Base-by-base conservation (phyloP, 2,329 filamentous ascomycete species). In the Cytospora paraplurivora region DNA sequence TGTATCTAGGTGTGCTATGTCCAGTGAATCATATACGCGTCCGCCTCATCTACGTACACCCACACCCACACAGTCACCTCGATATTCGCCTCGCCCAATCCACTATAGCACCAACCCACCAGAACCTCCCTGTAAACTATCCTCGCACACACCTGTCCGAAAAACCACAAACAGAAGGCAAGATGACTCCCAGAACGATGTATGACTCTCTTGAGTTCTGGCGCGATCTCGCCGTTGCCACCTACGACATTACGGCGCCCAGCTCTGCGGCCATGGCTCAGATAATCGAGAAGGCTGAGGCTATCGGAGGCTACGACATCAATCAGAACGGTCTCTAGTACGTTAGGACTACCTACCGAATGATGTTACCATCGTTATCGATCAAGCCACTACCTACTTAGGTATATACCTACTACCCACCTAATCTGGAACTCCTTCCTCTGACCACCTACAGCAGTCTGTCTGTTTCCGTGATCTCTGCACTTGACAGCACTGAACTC, bases 171-270 rank as follows among this genome's bases (percentile, higher is more conserved):
- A 4, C 44, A 21, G n/a, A 19, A 47, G n/a, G 3, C 1, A 47
- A 11, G 2, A 47, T 47, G 44, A 1, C 44, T 12, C 44, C 44
- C n/a, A 47, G 21, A 2, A 4, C 41, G n/a, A 21, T 47, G n/a
- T 47, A 47, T n/a, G 44, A 47, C 8, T 47, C 44, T n/a, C 44
- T 17, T 47, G 44, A 19, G 7, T 47, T 47, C 44, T 47, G 44
- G 44, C 44, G 44, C 21, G 44, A 47, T 47, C 17, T 47, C n/a
- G 44, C 44, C n/a, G 44, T 47, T 21, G 44, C 44, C 7, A 21
- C 44, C n/a, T 47, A 47, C n/a, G 44, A 47, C n/a, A 19, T 47
- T n/a, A 47, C 44, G 44, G 44, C 44, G 44, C 44, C 44, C 44
- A 19, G 8, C 3, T 47, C 44, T n/a, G 44, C 44, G 10, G 12